Evolutionary conservation across 177 flowering plant genomes (phyloP), one percentile per base, ranked within the genome.

Genomic region (Vitis hybrid): DNA sequence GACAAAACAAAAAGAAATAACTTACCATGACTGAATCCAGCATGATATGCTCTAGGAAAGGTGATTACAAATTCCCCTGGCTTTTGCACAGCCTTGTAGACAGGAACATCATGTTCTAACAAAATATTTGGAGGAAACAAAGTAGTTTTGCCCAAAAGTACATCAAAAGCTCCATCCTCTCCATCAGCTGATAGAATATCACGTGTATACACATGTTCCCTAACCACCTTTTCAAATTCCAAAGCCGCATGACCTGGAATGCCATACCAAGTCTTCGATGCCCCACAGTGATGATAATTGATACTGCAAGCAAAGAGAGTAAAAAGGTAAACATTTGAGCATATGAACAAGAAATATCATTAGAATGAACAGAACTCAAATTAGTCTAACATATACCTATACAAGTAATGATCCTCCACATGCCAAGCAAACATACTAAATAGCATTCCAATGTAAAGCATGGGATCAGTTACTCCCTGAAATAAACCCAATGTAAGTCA

Each of bases 381-480:
- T 12, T 19, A 52, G 10, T 10, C 14, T 6, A 50, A 55, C 64
- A 45, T 5, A 57, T 81, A 93, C 99, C 98, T 95, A 72, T 91
- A 95, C 81, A 95, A 70, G 79, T 90, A 91, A 82, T 96, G 99
- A 79, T 96, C 99, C 80, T 96, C 99, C 65, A 96, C 99, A 73
- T 96, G 99, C 99, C 99, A 96, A 57, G 99, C 99, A 86, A 96
- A 94, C 91, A 92, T 81, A 74, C 99, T 96, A 73, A 96, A 94
- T 52, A 94, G 84, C 99, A 96, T 95, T 64, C 98, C 99, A 74
- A 95, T 95, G 82, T 95, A 95, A 64, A 95, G 94, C 99, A 95
- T 95, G 57, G 99, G 99, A 64, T 93, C 98, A 40, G 98, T 94
- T 70, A 96, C 97, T 70, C 99, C 99, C 99, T 95, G 88, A 56